A percentile compares a stretch with the other conserved stretches of the same genome.
These are phyloP conservation scores for Amphibolis antarctica DNA, from an alignment of 106 monocot genomes.

Conservation along the genomic window DNA sequence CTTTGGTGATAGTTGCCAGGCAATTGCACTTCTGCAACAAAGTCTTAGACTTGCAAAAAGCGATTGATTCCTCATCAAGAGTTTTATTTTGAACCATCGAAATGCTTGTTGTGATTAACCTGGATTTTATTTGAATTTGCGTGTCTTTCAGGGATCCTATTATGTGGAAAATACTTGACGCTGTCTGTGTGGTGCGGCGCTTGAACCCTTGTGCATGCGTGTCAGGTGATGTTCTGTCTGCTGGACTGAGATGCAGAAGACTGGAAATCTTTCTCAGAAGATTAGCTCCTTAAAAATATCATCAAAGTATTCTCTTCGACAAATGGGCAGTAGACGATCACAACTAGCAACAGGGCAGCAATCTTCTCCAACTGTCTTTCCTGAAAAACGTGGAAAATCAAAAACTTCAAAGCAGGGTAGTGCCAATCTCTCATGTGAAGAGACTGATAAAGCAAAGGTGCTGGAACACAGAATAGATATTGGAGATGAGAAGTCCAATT, in stretches of 20 bases:
- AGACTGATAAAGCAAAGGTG: conserved; percentile 35
- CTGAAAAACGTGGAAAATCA: conserved; percentile 43
- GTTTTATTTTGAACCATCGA: background rate
- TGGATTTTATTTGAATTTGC: background rate
- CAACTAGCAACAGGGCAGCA: conserved; percentile 45
- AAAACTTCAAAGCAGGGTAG: conserved; percentile 35
- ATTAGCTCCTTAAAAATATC: conserved; percentile 34
- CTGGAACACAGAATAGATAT: conserved; percentile 80
- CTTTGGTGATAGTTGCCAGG: too few relatives aligned
- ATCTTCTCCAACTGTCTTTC: conserved; percentile 56
- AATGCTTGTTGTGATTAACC: background rate
- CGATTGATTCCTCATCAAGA: background rate
- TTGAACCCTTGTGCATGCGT: background rate
- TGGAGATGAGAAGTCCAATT: conserved; percentile 75
- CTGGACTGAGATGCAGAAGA: conserved; percentile 35
- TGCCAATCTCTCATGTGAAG: conserved; percentile 25
- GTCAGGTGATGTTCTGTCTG: conserved; percentile 4
- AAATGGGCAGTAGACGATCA: conserved; percentile 35
- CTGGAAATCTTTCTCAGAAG: conserved; percentile 30
- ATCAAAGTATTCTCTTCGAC: conserved; percentile 27
- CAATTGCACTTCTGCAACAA: too few relatives aligned
- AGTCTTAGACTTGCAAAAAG: background rate
- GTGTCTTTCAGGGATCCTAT: conserved; percentile 2
- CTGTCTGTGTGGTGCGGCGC: background rate
- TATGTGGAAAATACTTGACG: conserved; percentile 19